These are phyloP conservation scores for Spinacia oleracea DNA, from an alignment of 179 eudicot genomes.

Conservation along the genomic window DNA sequence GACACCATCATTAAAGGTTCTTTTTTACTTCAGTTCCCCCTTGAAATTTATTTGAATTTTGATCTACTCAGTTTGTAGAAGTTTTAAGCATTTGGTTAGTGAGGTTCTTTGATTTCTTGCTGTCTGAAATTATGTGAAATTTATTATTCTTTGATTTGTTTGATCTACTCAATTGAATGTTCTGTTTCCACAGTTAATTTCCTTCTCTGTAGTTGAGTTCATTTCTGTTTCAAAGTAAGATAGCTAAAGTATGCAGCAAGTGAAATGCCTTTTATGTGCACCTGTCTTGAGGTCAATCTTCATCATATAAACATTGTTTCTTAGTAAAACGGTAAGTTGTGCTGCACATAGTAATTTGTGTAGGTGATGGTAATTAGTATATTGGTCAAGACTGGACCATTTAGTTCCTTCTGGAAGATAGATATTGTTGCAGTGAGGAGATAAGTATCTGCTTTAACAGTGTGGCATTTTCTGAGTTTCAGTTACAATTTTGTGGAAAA, in stretches of 20 bases:
- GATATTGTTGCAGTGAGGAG: neutral
- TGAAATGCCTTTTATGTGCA: neutral
- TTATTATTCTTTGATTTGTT: too few species aligned
- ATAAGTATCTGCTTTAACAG: neutral
- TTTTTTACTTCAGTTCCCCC: conserved; percentile 5
- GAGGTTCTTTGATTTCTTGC: neutral
- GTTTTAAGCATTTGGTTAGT: neutral
- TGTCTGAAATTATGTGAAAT: too few species aligned
- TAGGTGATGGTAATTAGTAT: neutral
- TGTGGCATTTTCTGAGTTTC: neutral
- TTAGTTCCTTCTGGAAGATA: neutral
- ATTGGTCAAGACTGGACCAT: neutral
- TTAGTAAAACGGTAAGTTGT: neutral
- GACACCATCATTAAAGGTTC: conserved; percentile 87
- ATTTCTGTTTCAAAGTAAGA: neutral
- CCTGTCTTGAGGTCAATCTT: neutral
- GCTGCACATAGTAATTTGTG: neutral
- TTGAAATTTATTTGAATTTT: neutral
- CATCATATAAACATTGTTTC: neutral
- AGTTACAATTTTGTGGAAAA: neutral
- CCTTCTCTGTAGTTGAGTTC: neutral
- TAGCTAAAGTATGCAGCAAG: neutral
- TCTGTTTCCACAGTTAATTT: neutral
- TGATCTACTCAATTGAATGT: too few species aligned
- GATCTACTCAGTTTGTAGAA: neutral